A percentile compares a stretch with the other conserved stretches of the same genome.
Conservation (phyloP, 164 flowering plant species). For the Stephania yunnanensis region DNA sequence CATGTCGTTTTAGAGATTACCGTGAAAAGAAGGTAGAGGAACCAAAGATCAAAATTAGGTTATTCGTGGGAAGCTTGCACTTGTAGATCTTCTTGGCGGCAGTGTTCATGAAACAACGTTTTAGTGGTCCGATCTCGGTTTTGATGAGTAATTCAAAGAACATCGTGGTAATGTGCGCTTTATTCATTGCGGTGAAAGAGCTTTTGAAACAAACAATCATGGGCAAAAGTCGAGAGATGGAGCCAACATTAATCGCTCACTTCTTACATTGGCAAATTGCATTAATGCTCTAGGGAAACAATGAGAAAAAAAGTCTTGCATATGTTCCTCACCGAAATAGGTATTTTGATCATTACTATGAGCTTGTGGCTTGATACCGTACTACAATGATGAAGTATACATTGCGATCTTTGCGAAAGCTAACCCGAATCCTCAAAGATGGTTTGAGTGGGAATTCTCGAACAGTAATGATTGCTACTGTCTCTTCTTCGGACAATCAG, state of each 20-base stretch:
- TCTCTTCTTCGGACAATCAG: constrained; percentile 76
- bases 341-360: constrained; percentile 26
- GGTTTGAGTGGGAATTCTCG: constrained; percentile 92
- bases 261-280: constrained; percentile 92
- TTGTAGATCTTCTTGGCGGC: constrained; percentile 94
- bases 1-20: constrained; percentile 90
- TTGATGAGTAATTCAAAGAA: not conserved
- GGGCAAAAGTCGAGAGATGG: constrained; percentile 95
- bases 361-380: not conserved
- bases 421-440: constrained; percentile 91
- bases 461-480: constrained; percentile 83
- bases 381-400: constrained; percentile 19
- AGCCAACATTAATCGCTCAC: constrained; percentile 86
- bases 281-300: constrained; percentile 90
- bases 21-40: constrained; percentile 62
- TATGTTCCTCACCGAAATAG: constrained; percentile 94
- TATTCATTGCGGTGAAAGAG: constrained; percentile 64
- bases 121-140: constrained; percentile 1
- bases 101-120: not conserved
- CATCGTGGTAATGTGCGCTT: not conserved
- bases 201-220: constrained; percentile 80
- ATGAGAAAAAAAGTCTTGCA: constrained; percentile 88
- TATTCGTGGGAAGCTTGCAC: constrained; percentile 80
- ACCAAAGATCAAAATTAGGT: constrained; percentile 60
- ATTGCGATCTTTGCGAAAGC: constrained; percentile 44